Evolutionary conservation across 192 early-diverging fungal genomes (phyloP), one percentile per base, ranked within the genome.

Genomic region (Jimgerdemannia lactiflua): DNA sequence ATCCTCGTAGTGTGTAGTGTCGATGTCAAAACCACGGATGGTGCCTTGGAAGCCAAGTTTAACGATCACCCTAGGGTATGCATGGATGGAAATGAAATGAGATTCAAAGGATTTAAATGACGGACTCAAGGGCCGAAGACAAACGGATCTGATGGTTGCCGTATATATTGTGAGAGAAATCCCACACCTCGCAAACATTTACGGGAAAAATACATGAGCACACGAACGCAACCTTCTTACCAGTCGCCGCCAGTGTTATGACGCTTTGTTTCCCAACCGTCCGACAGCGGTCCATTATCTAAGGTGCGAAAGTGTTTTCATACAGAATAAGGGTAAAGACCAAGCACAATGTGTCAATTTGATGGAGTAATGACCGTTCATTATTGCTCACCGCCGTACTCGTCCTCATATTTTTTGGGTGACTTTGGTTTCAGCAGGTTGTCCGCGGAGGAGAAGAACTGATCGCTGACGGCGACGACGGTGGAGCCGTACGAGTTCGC

Each of bases 1-100:
- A 65, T 94, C 95, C 6, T 92, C 95, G 72, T 96, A 96, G 80
- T 89, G 90, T 64, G 94, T 88, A 3, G 95, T 97, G 72, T 97
- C 95, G 19, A 93, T 79, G 78, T 96, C 92, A 71, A 97, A 86
- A 3, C 94, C 95, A 17, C 80, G 81, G 65, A 97, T 91, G 40
- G 74, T 72, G 17, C 95, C 95, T 2, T 91, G 84, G 69, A 89
- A 91, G 2, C 94, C 95, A 11, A 97, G 89, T 78, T 92, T 87
- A 67, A 97, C 86, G 43, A 97, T 90, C 6, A 88, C 83, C 87
- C 80, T 82, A 70, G 18, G 43, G 0, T 11, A 67, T 67, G 6
- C 29, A 29, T 29, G 29, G 29, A 29, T 1, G 29, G 29, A 29
- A 29, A 29, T 29, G 29, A 59, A 59, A 59, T 59, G 14, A 59